Conservation (phyloP, 2,329 filamentous ascomycete genomes). For the Trichoderma gracile region DNA sequence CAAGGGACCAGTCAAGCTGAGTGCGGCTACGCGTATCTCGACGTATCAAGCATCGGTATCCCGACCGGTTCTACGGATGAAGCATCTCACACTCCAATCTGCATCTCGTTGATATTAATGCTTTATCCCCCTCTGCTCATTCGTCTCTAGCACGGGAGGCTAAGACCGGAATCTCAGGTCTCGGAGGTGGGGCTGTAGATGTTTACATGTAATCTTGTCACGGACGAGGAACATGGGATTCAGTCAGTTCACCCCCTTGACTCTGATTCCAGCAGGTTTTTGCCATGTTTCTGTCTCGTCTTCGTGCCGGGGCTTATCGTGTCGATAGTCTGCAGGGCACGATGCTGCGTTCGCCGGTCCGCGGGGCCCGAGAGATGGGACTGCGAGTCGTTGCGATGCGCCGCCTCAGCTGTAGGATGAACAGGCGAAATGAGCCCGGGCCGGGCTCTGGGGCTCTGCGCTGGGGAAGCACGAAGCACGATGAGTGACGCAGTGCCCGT, state of each 20-base stretch:
- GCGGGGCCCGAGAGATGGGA: slow-evolving; percentile 9
- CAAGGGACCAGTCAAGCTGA: too few relatives aligned
- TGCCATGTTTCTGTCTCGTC: background rate
- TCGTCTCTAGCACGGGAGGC: slow-evolving; percentile 7
- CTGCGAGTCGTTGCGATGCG: background rate
- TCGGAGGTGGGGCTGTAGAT: background rate
- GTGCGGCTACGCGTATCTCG: background rate
- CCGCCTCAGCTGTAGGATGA: background rate
- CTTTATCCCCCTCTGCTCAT: background rate
- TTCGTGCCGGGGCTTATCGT: background rate
- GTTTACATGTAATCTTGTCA: slow-evolving; percentile 4
- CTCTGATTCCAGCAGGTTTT: background rate
- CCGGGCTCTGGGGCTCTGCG: slow-evolving; percentile 6
- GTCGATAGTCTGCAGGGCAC: too few relatives aligned
- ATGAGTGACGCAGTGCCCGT: background rate
- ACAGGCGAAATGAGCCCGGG: slow-evolving; percentile 12
- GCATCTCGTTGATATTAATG: background rate
- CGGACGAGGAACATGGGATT: background rate
- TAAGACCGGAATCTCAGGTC: slow-evolving; percentile 2
- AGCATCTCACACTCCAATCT: too few relatives aligned
- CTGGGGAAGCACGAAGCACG: background rate
- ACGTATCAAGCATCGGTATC: background rate
- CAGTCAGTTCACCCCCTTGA: background rate
- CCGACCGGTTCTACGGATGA: background rate
- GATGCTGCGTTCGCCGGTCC: background rate